Evolutionary conservation across 1,284 basidiomycete species (phyloP), one percentile per base, ranked within the genome.

Genomic region (Cryptococcus sp.): DNA sequence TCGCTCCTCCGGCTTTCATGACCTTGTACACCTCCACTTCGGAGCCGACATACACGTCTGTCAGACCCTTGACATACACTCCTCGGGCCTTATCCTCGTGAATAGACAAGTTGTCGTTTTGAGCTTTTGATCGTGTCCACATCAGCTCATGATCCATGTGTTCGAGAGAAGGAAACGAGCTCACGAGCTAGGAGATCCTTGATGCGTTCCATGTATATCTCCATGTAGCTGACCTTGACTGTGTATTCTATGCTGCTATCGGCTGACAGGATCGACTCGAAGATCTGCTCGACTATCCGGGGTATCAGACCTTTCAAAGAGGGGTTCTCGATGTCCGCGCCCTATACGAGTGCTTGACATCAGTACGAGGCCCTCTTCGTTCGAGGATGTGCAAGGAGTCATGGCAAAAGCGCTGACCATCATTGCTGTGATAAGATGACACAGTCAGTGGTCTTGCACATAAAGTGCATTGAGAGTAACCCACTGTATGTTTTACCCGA

Each of bases 221-320:
- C 96, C 93, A 99, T 97, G 79, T 99, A 99, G 40, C 93, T 97
- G 55, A 99, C 96, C 81, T 99, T 99, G 78, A 99, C 96, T 58
- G 98, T 87, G 78, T 99, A 99, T 79, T 99, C 96, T 63, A 99
- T 83, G 76, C 93, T 91, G 44, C 91, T 86, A 69, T 98, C 95
- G 56, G 94, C 96, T 69, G 91, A 87, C 66, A 96, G 88, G 77
- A 99, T 99, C 55, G 92, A 93, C 64, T 93, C 90, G 77, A 99
- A 99, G 77, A 99, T 98, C 79, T 99, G 95, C 77, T 99, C 94
- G 4, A 95, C 96, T 72, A 99, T 98, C 58, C 96, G 89, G 56
- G 96, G 96, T 68, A 98, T 99, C 64, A 99, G 90, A 77, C 96
- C 96, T 80, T 91, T 95, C 65, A 94, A 81, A 46, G 93, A 89